A percentile compares a stretch with the other conserved stretches of the same genome.
These are phyloP conservation scores for Martensiomyces pterosporus DNA, from an alignment of 192 early-diverging fungal genomes.

Conservation along the genomic window DNA sequence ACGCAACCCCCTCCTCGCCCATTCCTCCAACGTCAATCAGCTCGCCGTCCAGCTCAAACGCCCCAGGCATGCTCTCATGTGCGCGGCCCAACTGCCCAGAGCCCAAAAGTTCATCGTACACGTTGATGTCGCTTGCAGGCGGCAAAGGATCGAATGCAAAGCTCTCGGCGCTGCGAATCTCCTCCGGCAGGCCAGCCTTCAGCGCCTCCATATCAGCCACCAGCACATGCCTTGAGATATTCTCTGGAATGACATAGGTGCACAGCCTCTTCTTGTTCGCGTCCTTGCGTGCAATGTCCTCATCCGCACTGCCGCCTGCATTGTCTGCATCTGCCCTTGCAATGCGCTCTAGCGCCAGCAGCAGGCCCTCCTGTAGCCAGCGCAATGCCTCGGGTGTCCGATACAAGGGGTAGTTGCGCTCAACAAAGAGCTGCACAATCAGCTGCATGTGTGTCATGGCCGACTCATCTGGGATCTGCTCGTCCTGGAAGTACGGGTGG, in stretches of 20 bases:
- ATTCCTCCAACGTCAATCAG: constrained; percentile 12
- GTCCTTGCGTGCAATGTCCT: constrained; percentile 3
- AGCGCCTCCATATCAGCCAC: constrained; percentile 41
- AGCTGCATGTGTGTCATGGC: constrained; percentile 57
- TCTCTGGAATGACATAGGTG: constrained; percentile 39
- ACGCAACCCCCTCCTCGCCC: not conserved
- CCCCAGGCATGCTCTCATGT: constrained; percentile 26
- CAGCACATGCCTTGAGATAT: constrained; percentile 45
- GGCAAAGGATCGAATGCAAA: constrained; percentile 51
- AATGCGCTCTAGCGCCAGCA: constrained; percentile 36
- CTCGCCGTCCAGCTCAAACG: constrained; percentile 16
- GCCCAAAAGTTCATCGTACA: constrained; percentile 27
- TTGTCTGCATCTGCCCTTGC: not conserved
- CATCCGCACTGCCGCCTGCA: not conserved
- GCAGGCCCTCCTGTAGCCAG: constrained; percentile 52
- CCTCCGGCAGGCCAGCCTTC: constrained; percentile 38
- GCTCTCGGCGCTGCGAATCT: constrained; percentile 15
- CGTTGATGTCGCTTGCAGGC: constrained; percentile 30
- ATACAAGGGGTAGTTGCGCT: constrained; percentile 73
- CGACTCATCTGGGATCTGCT: constrained; percentile 24
- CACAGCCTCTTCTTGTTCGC: constrained; percentile 21
- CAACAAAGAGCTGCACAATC: constrained; percentile 68
- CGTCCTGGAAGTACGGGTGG: constrained; percentile 54
- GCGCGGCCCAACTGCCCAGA: not conserved
- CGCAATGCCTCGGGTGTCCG: constrained; percentile 68